phyloP scores from a whole-genome alignment of 2,329 filamentous ascomycete species.

The Xylariaceae sp. region DNA sequence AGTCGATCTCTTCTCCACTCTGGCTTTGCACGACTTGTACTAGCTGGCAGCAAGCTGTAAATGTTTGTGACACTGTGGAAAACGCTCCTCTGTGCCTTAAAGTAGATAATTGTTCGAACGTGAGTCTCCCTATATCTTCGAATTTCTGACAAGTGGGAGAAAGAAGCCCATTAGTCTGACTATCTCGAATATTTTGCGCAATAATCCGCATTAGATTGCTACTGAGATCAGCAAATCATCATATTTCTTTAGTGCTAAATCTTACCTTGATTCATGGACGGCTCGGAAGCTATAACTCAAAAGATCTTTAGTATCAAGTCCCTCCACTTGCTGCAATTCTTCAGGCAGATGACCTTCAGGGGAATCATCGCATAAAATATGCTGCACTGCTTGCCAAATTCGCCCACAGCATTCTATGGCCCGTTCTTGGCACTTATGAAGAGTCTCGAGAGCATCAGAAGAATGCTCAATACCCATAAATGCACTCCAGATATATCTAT shows the following conservation, averaged over 20 bases:
- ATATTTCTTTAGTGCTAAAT: background rate
- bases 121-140: constrained; percentile 63
- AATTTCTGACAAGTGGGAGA: constrained; percentile 54
- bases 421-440: constrained; percentile 46
- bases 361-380: constrained; percentile 86
- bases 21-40: constrained; percentile 43
- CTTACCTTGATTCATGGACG: constrained; percentile 86
- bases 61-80: constrained; percentile 86
- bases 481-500: constrained; percentile 52
- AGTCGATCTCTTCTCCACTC: constrained; percentile 33
- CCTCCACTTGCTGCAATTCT: constrained; percentile 67
- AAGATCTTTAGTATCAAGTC: constrained; percentile 79
- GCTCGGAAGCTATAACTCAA: constrained; percentile 94
- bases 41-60: constrained; percentile 72
- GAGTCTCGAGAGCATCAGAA: constrained; percentile 31
- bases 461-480: constrained; percentile 40
- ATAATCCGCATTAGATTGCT: constrained; percentile 70
- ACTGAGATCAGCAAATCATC: constrained; percentile 19
- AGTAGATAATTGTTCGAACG: constrained; percentile 77
- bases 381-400: constrained; percentile 74
- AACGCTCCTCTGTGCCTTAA: constrained; percentile 90
- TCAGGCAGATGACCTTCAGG: constrained; percentile 83
- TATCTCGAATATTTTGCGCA: constrained; percentile 50
- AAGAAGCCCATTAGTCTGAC: constrained; percentile 40
- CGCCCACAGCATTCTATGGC: constrained; percentile 58